A percentile compares a stretch with the other conserved stretches of the same genome.
Evolutionary conservation across 2,329 filamentous ascomycete species (phyloP).

Genomic region (Aureobasidium leucospermi): DNA sequence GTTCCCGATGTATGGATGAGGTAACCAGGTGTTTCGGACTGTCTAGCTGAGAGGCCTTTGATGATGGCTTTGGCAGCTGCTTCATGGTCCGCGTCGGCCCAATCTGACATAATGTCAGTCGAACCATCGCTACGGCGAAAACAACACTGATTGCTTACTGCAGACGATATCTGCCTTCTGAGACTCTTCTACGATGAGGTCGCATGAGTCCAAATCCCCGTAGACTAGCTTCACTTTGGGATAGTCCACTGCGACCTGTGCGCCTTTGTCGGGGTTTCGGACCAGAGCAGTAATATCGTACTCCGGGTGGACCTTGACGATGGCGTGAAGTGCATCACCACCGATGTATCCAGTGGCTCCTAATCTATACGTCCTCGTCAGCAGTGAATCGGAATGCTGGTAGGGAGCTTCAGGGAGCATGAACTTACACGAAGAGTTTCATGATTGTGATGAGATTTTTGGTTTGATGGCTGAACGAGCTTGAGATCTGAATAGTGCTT

Average conservation of each 20-base stretch:
- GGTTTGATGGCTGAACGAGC: no score
- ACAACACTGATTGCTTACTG: conserved; percentile 21
- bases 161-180: conserved; percentile 46
- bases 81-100: conserved; percentile 42
- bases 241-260: conserved; percentile 23
- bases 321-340: conserved; percentile 38
- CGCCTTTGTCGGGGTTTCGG: conserved; percentile 28
- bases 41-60: conserved; percentile 40
- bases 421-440: conserved; percentile 4
- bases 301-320: conserved; percentile 42
- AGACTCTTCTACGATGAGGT: conserved; percentile 41
- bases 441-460: background rate
- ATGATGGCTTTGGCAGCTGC: conserved; percentile 44
- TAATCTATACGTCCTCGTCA: background rate
- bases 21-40: conserved; percentile 29
- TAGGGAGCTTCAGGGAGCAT: no score
- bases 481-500: no score
- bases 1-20: conserved; percentile 51
- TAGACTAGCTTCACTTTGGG: conserved; percentile 44
- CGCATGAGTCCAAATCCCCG: conserved; percentile 41
- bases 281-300: conserved; percentile 43
- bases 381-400: background rate
- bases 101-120: conserved; percentile 27
- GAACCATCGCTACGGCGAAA: background rate
- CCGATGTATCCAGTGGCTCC: conserved; percentile 37